Evolutionary conservation across 1,284 basidiomycete species (phyloP), one percentile per base, ranked within the genome.

Genomic region (Apiotrichum veenhuisii): DNA sequence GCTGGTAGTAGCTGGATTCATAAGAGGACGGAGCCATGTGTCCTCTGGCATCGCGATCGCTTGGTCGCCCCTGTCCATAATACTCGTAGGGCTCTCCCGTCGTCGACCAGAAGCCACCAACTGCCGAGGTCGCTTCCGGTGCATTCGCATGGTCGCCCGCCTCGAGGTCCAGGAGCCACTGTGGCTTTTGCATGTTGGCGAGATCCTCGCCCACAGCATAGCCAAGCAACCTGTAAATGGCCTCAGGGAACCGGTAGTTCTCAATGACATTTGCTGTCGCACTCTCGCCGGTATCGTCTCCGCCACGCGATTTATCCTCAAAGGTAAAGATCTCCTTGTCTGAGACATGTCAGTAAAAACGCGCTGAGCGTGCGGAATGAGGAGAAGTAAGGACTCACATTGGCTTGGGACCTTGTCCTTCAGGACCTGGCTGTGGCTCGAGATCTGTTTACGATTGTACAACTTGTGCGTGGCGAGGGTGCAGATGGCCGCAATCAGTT

Each of bases 401-500:
- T 54, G 55, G n/a, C 30, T 48, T 2, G 62, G 62, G 17, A 63
- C 64, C 41, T 67, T 64, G 47, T 75, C 70, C 63, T 76, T 75
- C 47, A 77, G 64, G 11, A 77, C 75, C 52, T 78, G 76, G 38
- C 72, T 69, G 57, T 78, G 76, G 33, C 68, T 71, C 38, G 74
- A 76, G 41, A 78, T 73, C 54, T 76, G 74, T 60, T 78, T 78
- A 22, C 76, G 62, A 26, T 70, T 64, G 52, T 73, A 68, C 14
- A 62, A 18, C 62, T 67, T 74, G 62, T 69, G 74, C 5, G 80
- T 80, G 55, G 77, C 75, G 38, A 80, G 72, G 23, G 75, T 69
- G 49, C 81, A 79, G 59, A 81, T 80, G 58, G 79, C 74, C 26
- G 77, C 79, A 61, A 81, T 80, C 44, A 81, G 74, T 64, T 81